Base-by-base conservation (phyloP, 2,329 filamentous ascomycete species). In the Colletotrichum graminicola region DNA sequence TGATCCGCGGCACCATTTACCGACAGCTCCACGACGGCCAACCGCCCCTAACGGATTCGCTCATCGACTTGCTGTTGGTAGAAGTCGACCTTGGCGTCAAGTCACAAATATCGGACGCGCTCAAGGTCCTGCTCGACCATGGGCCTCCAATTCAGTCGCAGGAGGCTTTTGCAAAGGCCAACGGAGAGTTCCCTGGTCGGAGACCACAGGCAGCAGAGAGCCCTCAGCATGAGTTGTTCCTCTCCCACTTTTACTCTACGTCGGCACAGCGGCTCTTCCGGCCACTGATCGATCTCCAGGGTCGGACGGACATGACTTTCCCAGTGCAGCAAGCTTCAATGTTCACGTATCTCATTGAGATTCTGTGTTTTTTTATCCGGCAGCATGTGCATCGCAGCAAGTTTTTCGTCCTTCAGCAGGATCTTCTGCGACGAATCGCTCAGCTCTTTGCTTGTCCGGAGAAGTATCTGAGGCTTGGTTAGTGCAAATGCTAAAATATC, bases 31-130 rank as follows among this genome's bases (percentile, higher is more conserved):
- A 92, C 74, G 94, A 98, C 74, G 95, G 95, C 78, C 91, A 93
- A 75, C 90, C 91, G 2, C 94, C 94, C 5, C 83, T 99, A 65
- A 98, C 94, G 1, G 96, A 98, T 79, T 97, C 94, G 0, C 84
- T 99, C 51, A 97, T 98, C 70, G 95, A 98, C 76, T 86, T 99
- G 52, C 88, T 99, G 1, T 87, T 98, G 57, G 91, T 96, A 2
- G 96, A 99, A 82, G 92, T 93, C 23, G 96, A 99, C 78, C 85
- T 98, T 21, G 96, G 96, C 0, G 94, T 98, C 73, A 98, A 97
- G 82, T 94, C 94, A 36, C 96, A 98, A 80, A 92, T 98, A 77
- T 94, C 95, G 3, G 96, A 99, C 83, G 94, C 95, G 10, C 92
- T 99, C 79, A 98, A 97, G 82, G 93, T 98, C 29, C 86, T 99